A percentile compares a stretch with the other conserved stretches of the same genome.
phyloP scores from a whole-genome alignment of 2,329 filamentous ascomycete genomes.

The Xylogone sp. region DNA sequence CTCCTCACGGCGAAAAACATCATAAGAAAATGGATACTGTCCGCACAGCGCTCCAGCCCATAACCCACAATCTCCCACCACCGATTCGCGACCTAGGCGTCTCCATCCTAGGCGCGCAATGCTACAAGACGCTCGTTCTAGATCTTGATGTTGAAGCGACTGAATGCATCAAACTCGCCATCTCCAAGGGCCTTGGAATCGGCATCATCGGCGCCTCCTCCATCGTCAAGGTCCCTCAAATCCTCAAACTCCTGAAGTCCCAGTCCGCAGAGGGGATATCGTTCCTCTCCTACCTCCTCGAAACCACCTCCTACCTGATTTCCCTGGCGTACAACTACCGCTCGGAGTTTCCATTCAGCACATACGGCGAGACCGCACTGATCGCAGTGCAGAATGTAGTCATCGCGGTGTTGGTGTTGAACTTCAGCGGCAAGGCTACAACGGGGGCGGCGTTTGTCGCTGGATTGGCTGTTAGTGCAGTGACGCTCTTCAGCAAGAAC shows the following conservation, averaged over 20 bases:
- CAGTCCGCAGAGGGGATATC: conserved; percentile 79
- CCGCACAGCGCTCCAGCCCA: conserved; percentile 58
- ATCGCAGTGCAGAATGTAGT: conserved; percentile 91
- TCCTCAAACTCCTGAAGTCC: conserved; percentile 82
- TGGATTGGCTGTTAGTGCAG: conserved; percentile 64
- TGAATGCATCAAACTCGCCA: conserved; percentile 80
- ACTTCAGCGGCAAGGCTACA: conserved; percentile 67
- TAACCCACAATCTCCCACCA: conserved; percentile 69
- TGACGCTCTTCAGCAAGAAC: conserved; percentile 66
- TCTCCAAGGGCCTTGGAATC: conserved; percentile 90
- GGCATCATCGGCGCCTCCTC: conserved; percentile 88
- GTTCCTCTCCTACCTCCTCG: conserved; percentile 88
- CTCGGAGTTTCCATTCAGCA: conserved; percentile 91
- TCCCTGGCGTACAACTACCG: conserved; percentile 89
- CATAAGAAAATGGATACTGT: conserved; percentile 65
- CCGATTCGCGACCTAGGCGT: conserved; percentile 72
- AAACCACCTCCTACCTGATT: conserved; percentile 85
- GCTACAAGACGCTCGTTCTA: conserved; percentile 83
- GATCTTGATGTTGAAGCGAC: conserved; percentile 76
- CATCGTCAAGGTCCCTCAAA: conserved; percentile 95
- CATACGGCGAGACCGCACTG: conserved; percentile 90
- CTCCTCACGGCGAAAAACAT: no score
- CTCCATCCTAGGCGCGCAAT: conserved; percentile 75
- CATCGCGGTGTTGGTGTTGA: conserved; percentile 81
- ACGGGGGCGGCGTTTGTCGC: conserved; percentile 76